Evolutionary conservation across 1,284 basidiomycete species (phyloP).

Genomic region (Salmacisia buchloeana): DNA sequence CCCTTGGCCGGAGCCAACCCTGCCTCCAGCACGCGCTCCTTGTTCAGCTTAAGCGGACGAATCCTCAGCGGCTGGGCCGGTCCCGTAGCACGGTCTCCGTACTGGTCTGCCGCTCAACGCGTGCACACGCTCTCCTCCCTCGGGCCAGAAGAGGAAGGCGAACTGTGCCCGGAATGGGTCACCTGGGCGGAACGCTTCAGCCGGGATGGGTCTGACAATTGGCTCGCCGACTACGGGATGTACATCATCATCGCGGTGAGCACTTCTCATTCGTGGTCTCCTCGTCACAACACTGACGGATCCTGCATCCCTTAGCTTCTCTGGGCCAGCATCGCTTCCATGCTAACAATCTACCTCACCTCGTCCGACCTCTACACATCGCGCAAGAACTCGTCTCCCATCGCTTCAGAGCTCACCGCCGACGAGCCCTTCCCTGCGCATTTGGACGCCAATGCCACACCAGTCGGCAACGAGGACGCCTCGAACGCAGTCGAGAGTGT

Average conservation of each 20-base stretch:
- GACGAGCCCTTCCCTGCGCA: neutral
- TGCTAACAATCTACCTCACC: constrained; percentile 79
- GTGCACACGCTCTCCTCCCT: constrained; percentile 14
- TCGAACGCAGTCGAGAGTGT: neutral
- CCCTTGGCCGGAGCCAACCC: neutral
- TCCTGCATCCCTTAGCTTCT: constrained; percentile 4
- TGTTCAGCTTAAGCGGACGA: constrained; percentile 10
- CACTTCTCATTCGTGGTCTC: neutral
- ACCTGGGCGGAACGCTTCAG: constrained; percentile 58
- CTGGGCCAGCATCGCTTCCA: constrained; percentile 52
- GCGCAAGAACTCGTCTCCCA: constrained; percentile 9
- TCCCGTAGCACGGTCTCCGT: constrained; percentile 35
- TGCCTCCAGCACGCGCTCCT: neutral
- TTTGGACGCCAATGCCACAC: neutral
- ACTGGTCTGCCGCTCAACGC: constrained; percentile 18
- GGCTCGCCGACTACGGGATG: constrained; percentile 63
- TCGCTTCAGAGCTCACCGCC: neutral
- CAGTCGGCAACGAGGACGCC: neutral
- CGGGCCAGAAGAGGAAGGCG: constrained; percentile 18
- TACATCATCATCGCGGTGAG: constrained; percentile 58
- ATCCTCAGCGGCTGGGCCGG: constrained; percentile 35
- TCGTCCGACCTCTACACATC: constrained; percentile 53
- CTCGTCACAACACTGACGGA: neutral
- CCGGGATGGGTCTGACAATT: constrained; percentile 28
- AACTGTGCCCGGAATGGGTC: constrained; percentile 66